Base-by-base conservation (phyloP, 1,284 basidiomycete genomes). In the Trichosporon asahii region DNA sequence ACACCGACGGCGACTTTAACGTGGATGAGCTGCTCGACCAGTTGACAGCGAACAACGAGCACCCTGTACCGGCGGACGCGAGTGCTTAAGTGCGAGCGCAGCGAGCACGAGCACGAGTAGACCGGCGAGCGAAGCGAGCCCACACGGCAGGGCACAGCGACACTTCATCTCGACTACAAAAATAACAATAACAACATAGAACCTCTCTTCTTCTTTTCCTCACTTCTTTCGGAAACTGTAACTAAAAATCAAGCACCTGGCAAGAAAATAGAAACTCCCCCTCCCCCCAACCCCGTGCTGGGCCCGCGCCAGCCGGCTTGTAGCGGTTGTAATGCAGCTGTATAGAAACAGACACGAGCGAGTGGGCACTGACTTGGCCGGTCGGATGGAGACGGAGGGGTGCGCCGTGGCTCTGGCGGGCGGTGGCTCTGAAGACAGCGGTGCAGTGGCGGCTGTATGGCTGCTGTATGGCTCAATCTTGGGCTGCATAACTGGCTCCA, bases 21-120 rank as follows among this genome's bases (percentile, higher is more conserved):
- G 79, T 82, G 14, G 79, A 82, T 69, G 78, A 82, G 66, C 79
- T 82, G 64, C 70, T 82, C 65, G 74, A 79, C 64, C 72, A 76
- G 66, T 66, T 81, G 53, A 73, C 72, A 9, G 76, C 77, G 70
- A 73, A 67, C 63, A 73, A 75, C 35, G 57, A 61, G 27, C 37
- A 66, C 40, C 40, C 55, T 3, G 44, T 29, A 7, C 25, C 65
- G 11, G 15, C 46, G 49, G 65, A 57, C 31, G 44, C 65, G 44
- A 44, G 21, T 44, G 27, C 31, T 12, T 33, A n/a, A 61, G 3
- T 18, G 18, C 49, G 15, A 44, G 40, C 27, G 15, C 40, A 57
- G 53, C 25, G 23, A 21, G 25, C 55, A 18, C 8, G 15, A 18
- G 25, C n/a, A 44, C 14, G 21, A n/a, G n/a, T n/a, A n/a, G n/a